phyloP scores from a whole-genome alignment of 805 yeast species.

The Kazachstania bromeliacearum region DNA sequence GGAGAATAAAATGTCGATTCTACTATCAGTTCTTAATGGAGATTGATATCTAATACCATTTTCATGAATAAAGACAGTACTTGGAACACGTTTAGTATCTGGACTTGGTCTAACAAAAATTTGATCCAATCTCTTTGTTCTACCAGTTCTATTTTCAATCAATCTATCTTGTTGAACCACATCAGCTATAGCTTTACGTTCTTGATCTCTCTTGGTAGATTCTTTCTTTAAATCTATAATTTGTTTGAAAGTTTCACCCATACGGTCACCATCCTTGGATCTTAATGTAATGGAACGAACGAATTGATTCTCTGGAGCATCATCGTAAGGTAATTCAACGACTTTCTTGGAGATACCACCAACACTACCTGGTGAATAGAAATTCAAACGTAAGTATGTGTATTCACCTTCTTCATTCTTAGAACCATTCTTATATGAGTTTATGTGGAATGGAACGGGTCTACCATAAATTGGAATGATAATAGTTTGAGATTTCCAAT shows the following conservation, averaged over 20 bases:
- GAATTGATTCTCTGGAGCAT: slow-evolving; percentile 75
- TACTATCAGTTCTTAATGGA: slow-evolving; percentile 72
- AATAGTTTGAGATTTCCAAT: slow-evolving; percentile 77
- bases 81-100: slow-evolving; percentile 92
- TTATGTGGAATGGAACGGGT: slow-evolving; percentile 96
- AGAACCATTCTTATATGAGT: slow-evolving; percentile 87
- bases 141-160: slow-evolving; percentile 69
- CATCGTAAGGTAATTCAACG: slow-evolving; percentile 85
- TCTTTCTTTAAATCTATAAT: slow-evolving; percentile 89
- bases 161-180: slow-evolving; percentile 87
- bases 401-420: slow-evolving; percentile 94
- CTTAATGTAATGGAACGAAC: slow-evolving; percentile 80
- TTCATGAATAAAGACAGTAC: slow-evolving; percentile 82
- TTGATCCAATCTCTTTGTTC: slow-evolving; percentile 79
- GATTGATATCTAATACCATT: slow-evolving; percentile 94
- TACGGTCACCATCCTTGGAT: slow-evolving; percentile 82
- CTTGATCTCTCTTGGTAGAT: slow-evolving; percentile 82
- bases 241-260: slow-evolving; percentile 80
- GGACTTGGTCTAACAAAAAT: slow-evolving; percentile 93
- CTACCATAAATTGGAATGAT: slow-evolving; percentile 88
- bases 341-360: slow-evolving; percentile 60
- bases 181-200: slow-evolving; percentile 84
- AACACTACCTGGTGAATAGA: slow-evolving; percentile 83
- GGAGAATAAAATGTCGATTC: slow-evolving; percentile 77
- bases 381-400: slow-evolving; percentile 81